Evolutionary conservation across 2,329 filamentous ascomycete genomes (phyloP), one percentile per base, ranked within the genome.

Genomic region (Thermomyces lanuginosus): DNA sequence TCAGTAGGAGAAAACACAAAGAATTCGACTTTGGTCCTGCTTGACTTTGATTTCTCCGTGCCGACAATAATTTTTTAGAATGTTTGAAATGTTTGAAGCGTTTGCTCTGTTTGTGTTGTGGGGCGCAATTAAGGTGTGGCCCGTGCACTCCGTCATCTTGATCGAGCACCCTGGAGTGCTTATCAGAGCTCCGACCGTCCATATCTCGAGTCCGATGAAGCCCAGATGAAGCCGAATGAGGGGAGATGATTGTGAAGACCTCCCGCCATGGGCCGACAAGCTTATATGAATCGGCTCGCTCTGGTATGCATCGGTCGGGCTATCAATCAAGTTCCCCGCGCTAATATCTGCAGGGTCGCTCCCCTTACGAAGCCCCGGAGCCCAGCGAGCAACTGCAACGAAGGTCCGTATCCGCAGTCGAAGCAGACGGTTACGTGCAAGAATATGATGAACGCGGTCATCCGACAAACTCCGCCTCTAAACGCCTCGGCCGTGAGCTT

Each of bases 391-490:
- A 42, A 16, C 39, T 37, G 24, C 27, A 34, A 13, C 38, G 36
- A 22, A 39, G 39, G 29, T 9, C 20, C 27, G 34, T 37, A 16
- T 44, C 45, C 7, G 35, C 30, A 26, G 30, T 47, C n/a, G 42
- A 51, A 37, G 43, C 50, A 16, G 55, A 55, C 26, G 44, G 41
- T n/a, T 61, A 62, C 39, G 44, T 55, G 24, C 60, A 63, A 34
- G 49, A 56, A 21, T 63, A 60, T 42, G 57, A 64, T 40, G 45
- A 49, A 26, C 46, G 55, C 29, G 60, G 60, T 3, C 57, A 61
- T 42, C 58, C 60, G 16, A 46, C 54, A 16, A 62, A 63, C 35
- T 44, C 46, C 3, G 46, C 46, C 16, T 60, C 59, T 5, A 55
- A 52, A 32, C 34, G 35, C 8, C 39, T 53, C 15, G 50, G 48